Evolutionary conservation across 352 stramenopile genomes (phyloP).

Genomic region (Globisporangium paroecandrum): DNA sequence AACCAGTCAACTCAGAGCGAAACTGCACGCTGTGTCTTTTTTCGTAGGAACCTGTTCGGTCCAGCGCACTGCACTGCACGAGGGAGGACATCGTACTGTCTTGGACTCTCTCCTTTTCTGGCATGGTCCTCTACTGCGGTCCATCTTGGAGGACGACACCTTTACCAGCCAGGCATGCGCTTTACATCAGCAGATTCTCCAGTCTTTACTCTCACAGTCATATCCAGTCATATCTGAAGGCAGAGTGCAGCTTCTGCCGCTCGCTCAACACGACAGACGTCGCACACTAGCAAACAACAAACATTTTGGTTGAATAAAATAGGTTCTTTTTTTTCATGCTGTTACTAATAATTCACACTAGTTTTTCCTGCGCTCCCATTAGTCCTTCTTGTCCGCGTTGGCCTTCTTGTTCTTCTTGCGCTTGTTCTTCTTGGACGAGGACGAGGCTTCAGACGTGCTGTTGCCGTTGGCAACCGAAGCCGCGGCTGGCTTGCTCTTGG

Average conservation of each 20-base stretch:
- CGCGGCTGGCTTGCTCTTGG: slow-evolving; percentile 17
- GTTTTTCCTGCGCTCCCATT: neutral
- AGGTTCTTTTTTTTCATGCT: neutral
- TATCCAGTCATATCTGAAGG: neutral
- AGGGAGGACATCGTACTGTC: neutral
- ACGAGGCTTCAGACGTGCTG: slow-evolving; percentile 12
- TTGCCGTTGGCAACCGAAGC: neutral
- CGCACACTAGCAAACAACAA: neutral
- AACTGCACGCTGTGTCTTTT: neutral
- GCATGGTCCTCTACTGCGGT: neutral
- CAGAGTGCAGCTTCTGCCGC: neutral
- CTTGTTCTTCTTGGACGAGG: slow-evolving; percentile 49
- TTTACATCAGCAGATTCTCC: neutral
- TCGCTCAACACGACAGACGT: neutral
- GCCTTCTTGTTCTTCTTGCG: slow-evolving; percentile 56
- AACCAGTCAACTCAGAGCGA: neutral
- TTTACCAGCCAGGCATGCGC: neutral
- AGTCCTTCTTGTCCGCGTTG: slow-evolving; percentile 20
- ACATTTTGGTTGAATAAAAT: neutral
- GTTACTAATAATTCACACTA: slow-evolving; percentile 3
- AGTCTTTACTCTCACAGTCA: neutral
- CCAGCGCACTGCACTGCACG: neutral
- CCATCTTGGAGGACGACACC: neutral
- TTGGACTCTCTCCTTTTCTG: neutral
- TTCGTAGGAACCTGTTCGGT: neutral